Base-by-base conservation (phyloP, 2,329 filamentous ascomycete species). In the Cryphonectria japonica region DNA sequence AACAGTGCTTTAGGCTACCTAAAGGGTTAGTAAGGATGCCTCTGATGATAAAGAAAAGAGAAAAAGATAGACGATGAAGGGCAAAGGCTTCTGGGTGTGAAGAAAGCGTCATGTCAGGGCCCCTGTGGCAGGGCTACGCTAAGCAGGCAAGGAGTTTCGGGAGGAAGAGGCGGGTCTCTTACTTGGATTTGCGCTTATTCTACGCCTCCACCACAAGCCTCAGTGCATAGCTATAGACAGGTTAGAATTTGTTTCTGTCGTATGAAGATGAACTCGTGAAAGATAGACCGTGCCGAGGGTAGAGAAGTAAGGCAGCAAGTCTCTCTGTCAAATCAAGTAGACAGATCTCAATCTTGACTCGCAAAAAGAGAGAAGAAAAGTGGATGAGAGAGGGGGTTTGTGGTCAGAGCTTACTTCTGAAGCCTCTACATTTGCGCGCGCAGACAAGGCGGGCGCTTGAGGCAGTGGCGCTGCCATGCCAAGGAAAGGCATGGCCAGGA, bases 401-500 rank as follows among this genome's bases (percentile, higher is more conserved):
- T 3, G 34, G 6, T 34, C 3, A 19, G 29, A 32, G 32, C 26
- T 34, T 32, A 59, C 54, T 19, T 8, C 2, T 0, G 26, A 16
- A 34, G 5, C 46, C 34, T 13, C 54, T 4, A 34, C 34, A 1
- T 7, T 6, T 32, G 13, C 4, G 14, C 26, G 54, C 54, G 2
- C 26, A 16, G 54, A 14, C 22, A 29, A 9, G 50, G 1, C 3
- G 9, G 29, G 37, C 13, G 46, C 65, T 11, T 60, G 54, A 26
- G 43, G 63, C 1, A 68, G 14, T 26, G 69, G 69, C 16, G 60
- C 66, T 2, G 69, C 69, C 19, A 34, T 52, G 7, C 59, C 69
- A 29, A 50, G 64, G 8, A 41, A 68, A 0, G 69, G 66, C 50
- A 68, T 29, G n/a, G 69, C 69, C 59, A 71, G 7, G 39, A 68